Evolutionary conservation across 2,329 filamentous ascomycete species (phyloP).

Genomic region (Colletotrichum graminicola): DNA sequence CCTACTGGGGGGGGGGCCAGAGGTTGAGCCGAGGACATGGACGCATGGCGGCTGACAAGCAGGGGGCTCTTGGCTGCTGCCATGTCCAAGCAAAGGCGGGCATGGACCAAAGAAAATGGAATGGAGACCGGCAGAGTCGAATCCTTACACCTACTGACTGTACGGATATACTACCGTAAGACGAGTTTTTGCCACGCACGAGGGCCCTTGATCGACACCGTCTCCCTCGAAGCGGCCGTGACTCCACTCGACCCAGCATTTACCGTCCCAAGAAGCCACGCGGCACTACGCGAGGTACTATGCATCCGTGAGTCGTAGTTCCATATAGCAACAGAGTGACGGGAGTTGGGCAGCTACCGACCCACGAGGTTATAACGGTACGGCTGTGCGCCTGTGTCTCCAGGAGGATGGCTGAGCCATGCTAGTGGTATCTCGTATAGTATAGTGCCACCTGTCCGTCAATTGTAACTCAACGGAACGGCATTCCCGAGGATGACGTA

Average conservation of each 20-base stretch:
- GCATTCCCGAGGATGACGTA: not conserved
- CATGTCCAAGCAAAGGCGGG: no score
- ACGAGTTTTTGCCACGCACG: not conserved
- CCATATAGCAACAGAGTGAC: not conserved
- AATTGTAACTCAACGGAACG: not conserved
- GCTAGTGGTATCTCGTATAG: not conserved
- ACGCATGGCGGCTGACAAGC: not conserved
- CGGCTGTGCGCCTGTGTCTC: not conserved
- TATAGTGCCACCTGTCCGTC: not conserved
- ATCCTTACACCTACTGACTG: no score
- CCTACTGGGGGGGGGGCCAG: not conserved
- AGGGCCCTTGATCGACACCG: not conserved
- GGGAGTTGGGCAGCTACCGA: not conserved
- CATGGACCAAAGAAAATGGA: not conserved
- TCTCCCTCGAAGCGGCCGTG: not conserved
- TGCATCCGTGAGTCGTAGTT: not conserved
- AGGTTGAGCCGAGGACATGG: not conserved
- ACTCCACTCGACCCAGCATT: not conserved
- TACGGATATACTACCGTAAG: not conserved
- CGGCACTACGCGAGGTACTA: not conserved
- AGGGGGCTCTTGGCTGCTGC: not conserved
- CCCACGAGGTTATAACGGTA: not conserved
- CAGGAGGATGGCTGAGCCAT: not conserved
- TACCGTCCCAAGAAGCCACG: not conserved
- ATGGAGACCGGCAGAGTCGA: not conserved